phyloP scores from a whole-genome alignment of 768 basidiomycete genomes.

The Mycena galopus region DNA sequence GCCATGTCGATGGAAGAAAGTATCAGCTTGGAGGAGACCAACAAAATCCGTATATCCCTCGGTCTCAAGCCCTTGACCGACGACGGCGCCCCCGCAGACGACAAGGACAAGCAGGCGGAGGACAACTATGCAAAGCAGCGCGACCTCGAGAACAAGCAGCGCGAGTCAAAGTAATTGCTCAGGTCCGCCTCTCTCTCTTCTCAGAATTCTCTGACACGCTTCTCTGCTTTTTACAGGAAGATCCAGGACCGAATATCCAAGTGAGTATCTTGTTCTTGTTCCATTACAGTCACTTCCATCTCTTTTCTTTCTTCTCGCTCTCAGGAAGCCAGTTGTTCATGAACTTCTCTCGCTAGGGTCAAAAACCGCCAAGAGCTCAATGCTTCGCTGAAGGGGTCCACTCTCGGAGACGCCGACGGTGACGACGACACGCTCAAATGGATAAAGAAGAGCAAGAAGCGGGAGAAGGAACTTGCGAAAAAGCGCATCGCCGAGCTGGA shows the following conservation, averaged over 20 bases:
- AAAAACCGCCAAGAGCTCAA: constrained; percentile 94
- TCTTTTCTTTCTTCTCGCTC: constrained; percentile 53
- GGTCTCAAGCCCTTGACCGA: constrained; percentile 95
- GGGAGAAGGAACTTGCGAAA: constrained; percentile 88
- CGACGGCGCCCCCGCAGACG: constrained; percentile 76
- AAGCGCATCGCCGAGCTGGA: constrained; percentile 88
- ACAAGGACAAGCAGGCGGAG: constrained; percentile 88
- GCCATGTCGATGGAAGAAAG: constrained; percentile 85
- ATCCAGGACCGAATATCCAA: constrained; percentile 85
- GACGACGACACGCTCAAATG: constrained; percentile 89
- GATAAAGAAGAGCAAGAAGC: constrained; percentile 93
- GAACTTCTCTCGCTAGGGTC: constrained; percentile 74
- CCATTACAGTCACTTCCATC: constrained; percentile 61
- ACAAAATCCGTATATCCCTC: constrained; percentile 93
- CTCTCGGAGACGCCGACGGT: constrained; percentile 89
- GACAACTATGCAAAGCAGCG: constrained; percentile 84
- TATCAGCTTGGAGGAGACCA: constrained; percentile 94
- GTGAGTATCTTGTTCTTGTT: constrained; percentile 69
- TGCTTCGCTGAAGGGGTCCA: constrained; percentile 91
- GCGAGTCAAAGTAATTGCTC: constrained; percentile 77
- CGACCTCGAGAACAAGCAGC: constrained; percentile 76
- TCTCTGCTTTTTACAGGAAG: constrained; percentile 61
- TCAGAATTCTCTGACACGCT: constrained; percentile 43
- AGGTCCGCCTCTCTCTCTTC: constrained; percentile 35
- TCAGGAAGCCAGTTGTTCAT: constrained; percentile 59